Evolutionary conservation across 305 asterid genomes (phyloP).

Genomic region (Rubia tinctorum): DNA sequence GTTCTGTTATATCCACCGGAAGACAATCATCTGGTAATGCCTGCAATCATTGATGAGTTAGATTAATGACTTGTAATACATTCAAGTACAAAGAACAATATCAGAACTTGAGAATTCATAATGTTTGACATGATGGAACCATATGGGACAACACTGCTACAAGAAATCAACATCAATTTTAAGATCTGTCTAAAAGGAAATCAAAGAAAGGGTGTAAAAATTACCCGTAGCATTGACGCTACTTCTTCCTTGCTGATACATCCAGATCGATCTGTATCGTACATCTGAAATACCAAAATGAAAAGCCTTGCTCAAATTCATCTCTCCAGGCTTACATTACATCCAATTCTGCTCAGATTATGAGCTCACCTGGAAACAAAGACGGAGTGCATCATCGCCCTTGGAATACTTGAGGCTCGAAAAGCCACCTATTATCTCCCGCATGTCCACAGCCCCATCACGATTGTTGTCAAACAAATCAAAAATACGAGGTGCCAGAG

Average conservation of each 20-base stretch:
- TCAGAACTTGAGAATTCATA: too few species aligned
- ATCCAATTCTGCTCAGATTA: too few species aligned
- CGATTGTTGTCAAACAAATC: conserved; percentile 76
- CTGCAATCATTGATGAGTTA: conserved; percentile 33
- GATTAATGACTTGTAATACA: too few species aligned
- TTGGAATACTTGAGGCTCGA: conserved; percentile 74
- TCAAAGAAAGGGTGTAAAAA: background rate
- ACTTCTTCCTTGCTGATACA: conserved; percentile 89
- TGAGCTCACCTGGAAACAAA: conserved; percentile 72
- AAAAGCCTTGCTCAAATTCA: background rate
- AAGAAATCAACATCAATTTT: background rate
- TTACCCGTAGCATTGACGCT: conserved; percentile 77
- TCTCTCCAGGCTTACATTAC: too few species aligned
- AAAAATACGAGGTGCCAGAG: conserved; percentile 67
- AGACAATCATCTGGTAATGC: conserved; percentile 82
- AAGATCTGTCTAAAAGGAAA: background rate
- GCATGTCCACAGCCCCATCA: conserved; percentile 83
- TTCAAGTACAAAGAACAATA: too few species aligned
- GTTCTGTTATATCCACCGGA: conserved; percentile 66
- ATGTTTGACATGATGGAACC: too few species aligned
- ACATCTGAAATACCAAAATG: conserved; percentile 48
- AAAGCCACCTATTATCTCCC: conserved; percentile 79
- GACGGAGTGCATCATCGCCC: conserved; percentile 84
- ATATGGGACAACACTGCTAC: too few species aligned
- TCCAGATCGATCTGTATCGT: conserved; percentile 79